Base-by-base conservation (phyloP, 2,329 filamentous ascomycete species). In the Xylaria multiplex region DNA sequence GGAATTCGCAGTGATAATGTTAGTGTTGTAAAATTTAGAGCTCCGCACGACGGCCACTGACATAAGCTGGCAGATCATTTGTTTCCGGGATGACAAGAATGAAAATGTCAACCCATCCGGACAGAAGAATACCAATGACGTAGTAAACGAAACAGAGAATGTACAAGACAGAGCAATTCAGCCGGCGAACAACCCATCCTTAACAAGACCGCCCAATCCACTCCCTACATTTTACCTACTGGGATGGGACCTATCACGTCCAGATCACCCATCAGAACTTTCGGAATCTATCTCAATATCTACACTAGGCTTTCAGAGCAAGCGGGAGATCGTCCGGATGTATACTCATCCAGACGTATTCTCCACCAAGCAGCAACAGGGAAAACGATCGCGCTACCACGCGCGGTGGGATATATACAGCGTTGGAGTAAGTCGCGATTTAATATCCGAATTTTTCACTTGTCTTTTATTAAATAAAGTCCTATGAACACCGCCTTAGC, bases 1-100 rank as follows among this genome's bases (percentile, higher is more conserved):
- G 49, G 49, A 5, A 55, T 62, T 14, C 59, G 48, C 42, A 55
- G 59, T 30, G 59, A 62, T 46, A 62, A 62, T 24, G 49, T 62
- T 30, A 46, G 35, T 55, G 7, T 55, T 19, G 6, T 6, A 19
- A 19, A 6, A 24, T 6, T 42, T 55, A 27, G 13, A 55, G 19
- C 19, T 19, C 37, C 22, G 2, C 13, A 19, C 4, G 19, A n/a
- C 13, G n/a, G 2, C 5, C 22, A 55, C 52, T 55, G 19, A 55
- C 22, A 11, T 27, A 6, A 55, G 13, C 13, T 27, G 19, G 19
- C 35, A 55, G 52, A 55, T 55, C 35, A 8, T 55, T 2, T 55
- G 52, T 14, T 42, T 55, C 6, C 52, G 40, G 13, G 19, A 55
- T 24, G n/a, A 2, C 13, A 55, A 40, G 9, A 14, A 55, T 27